Base-by-base conservation (phyloP, 1,284 basidiomycete species). In the Xanthoconium separans region DNA sequence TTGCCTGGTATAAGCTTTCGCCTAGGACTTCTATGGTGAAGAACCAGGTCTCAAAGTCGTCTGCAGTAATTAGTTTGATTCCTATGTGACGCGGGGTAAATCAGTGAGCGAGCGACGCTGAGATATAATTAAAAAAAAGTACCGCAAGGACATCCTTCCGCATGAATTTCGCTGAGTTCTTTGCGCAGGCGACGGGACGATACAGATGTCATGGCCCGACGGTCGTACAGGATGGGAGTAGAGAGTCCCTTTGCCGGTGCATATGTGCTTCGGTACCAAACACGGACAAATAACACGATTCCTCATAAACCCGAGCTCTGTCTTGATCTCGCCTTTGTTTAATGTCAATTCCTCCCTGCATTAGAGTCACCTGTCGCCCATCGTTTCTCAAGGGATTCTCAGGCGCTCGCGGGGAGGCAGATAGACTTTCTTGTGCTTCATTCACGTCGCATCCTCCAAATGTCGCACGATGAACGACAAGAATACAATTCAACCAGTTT, bases 1-100 rank as follows among this genome's bases (percentile, higher is more conserved):
- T 52, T 61, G 83, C 89, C 77, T 82, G 67, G 73, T 89, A 92
- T 55, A 87, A 64, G 41, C 84, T 88, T 54, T 91, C 85, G 30
- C 89, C 90, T 74, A 90, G 81, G 45, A 91, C 85, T 69, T 92
- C 84, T 62, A 91, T 82, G 6, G 83, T 78, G 64, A 91, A 82
- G 59, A 77, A 71, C 89, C 90, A 91, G 41, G 77, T 84, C 61
- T 80, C 73, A 62, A 90, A 87, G 72, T 91, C 81, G 55, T 91
- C 86, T 7, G 88, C 87, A 54, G 79, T 78, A 41, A 89, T 63
- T 20, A 92, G 76, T 46, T 72, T 78, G 60, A 92, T 90, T 37
- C 89, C 90, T 89, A 61, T 0, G 27, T 36, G 31, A 31, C 40
- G 22, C 1, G 12, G 6, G 4, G 50, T 65, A 33, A 61, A 22